Percentiles rank a stretch among this genome's conserved stretches.
Conservation (phyloP, 179 eudicot genomes). For the Dionaea muscipula region DNA sequence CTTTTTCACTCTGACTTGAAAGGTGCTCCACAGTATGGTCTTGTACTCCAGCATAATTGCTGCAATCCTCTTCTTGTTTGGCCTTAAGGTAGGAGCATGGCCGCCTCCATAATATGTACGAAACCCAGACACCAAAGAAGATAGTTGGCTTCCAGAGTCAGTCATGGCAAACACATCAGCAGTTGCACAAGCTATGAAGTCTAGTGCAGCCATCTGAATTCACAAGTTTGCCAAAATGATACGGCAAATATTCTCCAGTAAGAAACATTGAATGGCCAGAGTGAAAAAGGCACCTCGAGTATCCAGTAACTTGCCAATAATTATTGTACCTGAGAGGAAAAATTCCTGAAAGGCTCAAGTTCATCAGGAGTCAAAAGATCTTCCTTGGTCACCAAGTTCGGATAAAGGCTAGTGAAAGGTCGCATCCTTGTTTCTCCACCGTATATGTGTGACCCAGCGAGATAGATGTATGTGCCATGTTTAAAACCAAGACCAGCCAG, state of each 20-base stretch:
- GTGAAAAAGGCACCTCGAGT: not conserved
- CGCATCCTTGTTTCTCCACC: constrained; percentile 65
- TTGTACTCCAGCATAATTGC: constrained; percentile 40
- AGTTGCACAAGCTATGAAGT: constrained; percentile 83
- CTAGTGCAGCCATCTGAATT: constrained; percentile 81
- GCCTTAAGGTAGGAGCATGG: constrained; percentile 67
- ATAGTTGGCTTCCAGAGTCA: constrained; percentile 88
- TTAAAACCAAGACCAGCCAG: constrained; percentile 69
- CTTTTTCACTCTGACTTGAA: constrained; percentile 46
- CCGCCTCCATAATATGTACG: constrained; percentile 77
- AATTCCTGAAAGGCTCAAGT: constrained; percentile 69
- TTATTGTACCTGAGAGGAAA: constrained; percentile 67
- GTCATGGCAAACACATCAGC: constrained; percentile 90
- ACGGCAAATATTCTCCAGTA: not conserved
- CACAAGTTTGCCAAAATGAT: not conserved
- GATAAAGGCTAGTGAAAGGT: constrained; percentile 63
- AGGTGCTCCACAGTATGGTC: constrained; percentile 50
- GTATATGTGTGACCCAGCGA: constrained; percentile 78
- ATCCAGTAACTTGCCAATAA: not conserved
- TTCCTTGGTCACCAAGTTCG: constrained; percentile 73
- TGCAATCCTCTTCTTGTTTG: constrained; percentile 77
- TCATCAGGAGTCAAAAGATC: constrained; percentile 59
- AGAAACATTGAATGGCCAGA: not conserved
- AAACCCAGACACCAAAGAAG: constrained; percentile 74
- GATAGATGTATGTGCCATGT: constrained; percentile 56